Conservation (phyloP, 2,329 filamentous ascomycete species). For the Nannizziopsis arthrosporioides region DNA sequence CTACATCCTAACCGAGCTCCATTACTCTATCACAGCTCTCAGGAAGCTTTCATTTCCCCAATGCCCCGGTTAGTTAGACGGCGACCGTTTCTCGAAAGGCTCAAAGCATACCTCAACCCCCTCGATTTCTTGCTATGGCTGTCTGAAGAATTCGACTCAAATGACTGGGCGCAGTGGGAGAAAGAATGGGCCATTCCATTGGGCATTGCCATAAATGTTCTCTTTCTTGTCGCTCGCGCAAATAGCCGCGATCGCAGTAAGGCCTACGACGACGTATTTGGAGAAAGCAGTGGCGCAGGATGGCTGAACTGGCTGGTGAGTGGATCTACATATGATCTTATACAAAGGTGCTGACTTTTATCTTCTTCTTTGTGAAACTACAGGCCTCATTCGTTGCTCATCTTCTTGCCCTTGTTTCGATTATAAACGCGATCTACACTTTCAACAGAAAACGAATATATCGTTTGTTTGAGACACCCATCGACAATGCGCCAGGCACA, state of each 20-base stretch:
- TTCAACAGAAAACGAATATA: slow-evolving; percentile 75
- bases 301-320: slow-evolving; percentile 58
- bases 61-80: slow-evolving; percentile 76
- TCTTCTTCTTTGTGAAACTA: slow-evolving; percentile 13
- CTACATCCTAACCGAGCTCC: too few relatives aligned
- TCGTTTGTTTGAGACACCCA: slow-evolving; percentile 75
- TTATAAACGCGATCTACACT: slow-evolving; percentile 67
- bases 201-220: slow-evolving; percentile 63
- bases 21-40: too few relatives aligned
- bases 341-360: not conserved
- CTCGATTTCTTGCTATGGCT: slow-evolving; percentile 84
- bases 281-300: slow-evolving; percentile 50
- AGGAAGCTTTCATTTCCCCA: slow-evolving; percentile 29
- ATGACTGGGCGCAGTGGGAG: slow-evolving; percentile 71
- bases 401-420: slow-evolving; percentile 53
- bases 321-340: slow-evolving; percentile 9
- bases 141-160: slow-evolving; percentile 82
- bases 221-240: slow-evolving; percentile 71
- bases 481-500: slow-evolving; percentile 64
- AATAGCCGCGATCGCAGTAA: slow-evolving; percentile 50
- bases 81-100: slow-evolving; percentile 65
- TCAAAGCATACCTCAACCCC: slow-evolving; percentile 69
- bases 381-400: slow-evolving; percentile 63
- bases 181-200: slow-evolving; percentile 63
- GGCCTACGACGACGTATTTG: slow-evolving; percentile 70